Conservation (phyloP, 768 basidiomycete genomes). For the Lepiota brunneoincarnata region DNA sequence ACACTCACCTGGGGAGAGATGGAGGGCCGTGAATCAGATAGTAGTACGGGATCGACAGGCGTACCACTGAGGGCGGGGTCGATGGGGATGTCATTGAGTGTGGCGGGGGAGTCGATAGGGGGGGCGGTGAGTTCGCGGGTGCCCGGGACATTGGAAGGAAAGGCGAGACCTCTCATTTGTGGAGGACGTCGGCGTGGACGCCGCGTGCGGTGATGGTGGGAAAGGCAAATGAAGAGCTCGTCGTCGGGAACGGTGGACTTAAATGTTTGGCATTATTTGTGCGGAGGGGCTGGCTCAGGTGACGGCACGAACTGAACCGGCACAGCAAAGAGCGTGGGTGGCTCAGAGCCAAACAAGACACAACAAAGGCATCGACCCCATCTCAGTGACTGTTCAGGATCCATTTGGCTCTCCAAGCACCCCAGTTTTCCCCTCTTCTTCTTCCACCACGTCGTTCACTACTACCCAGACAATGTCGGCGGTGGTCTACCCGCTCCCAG, state of each 20-base stretch:
- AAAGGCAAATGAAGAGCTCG: slow-evolving; percentile 26
- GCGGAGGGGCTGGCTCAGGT: slow-evolving; percentile 6
- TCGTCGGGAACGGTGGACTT: slow-evolving; percentile 41
- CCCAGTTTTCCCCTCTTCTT: slow-evolving; percentile 28
- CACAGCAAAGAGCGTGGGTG: slow-evolving; percentile 1
- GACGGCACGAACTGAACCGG: slow-evolving; percentile 4
- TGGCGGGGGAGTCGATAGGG: slow-evolving; percentile 55
- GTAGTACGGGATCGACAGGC: slow-evolving; percentile 52
- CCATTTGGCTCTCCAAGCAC: slow-evolving; percentile 39
- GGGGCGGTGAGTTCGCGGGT: slow-evolving; percentile 60
- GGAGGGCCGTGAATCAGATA: slow-evolving; percentile 25
- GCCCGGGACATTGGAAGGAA: slow-evolving; percentile 44
- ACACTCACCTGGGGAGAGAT: slow-evolving; percentile 12
- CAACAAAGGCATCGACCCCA: slow-evolving; percentile 31
- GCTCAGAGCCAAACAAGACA: slow-evolving; percentile 31
- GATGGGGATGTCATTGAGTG: slow-evolving; percentile 70
- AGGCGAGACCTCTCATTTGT: slow-evolving; percentile 62
- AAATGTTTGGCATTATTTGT: slow-evolving; percentile 39
- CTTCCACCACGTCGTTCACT: slow-evolving; percentile 54
- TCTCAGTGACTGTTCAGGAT: slow-evolving; percentile 34
- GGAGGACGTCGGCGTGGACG: slow-evolving; percentile 12
- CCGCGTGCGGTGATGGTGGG: slow-evolving; percentile 8
- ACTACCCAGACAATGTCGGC: slow-evolving; percentile 63
- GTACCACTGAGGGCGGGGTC: slow-evolving; percentile 67
- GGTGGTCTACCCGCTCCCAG: slow-evolving; percentile 64